Percentiles rank a stretch among this genome's conserved stretches.
phyloP scores from a whole-genome alignment of 2,329 filamentous ascomycete species.

The Didymella keratinophila region DNA sequence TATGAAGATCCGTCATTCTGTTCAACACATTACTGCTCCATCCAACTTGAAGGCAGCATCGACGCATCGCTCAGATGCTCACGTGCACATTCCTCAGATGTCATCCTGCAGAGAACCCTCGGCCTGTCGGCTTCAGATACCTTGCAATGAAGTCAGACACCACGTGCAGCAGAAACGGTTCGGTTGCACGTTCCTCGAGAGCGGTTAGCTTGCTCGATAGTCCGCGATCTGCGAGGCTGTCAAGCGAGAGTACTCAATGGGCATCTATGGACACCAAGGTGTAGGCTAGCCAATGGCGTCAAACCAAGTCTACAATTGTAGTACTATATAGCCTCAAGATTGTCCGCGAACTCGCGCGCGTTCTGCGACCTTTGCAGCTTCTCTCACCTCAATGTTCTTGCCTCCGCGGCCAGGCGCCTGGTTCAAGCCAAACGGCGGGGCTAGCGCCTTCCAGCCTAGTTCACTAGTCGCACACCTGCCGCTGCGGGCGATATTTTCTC shows the following conservation, averaged over 20 bases:
- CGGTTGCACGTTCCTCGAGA: constrained; percentile 25
- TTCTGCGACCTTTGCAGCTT: constrained; percentile 1
- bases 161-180: constrained; percentile 26
- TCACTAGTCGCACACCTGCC: constrained; percentile 23
- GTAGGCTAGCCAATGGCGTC: constrained; percentile 10
- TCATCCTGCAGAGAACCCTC: constrained; percentile 5
- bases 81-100: constrained; percentile 1
- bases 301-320: background rate
- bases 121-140: constrained; percentile 10
- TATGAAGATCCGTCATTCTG: too few species aligned
- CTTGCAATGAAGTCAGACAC: constrained; percentile 8
- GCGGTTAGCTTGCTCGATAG: constrained; percentile 28
- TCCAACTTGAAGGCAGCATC: background rate
- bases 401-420: constrained; percentile 9
- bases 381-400: constrained; percentile 4
- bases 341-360: constrained; percentile 1
- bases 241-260: constrained; percentile 26
- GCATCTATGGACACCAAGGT: constrained; percentile 18
- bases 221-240: constrained; percentile 23
- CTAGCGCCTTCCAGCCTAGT: constrained; percentile 25
- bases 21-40: background rate
- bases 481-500: constrained; percentile 33
- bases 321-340: constrained; percentile 11
- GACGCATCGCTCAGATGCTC: background rate
- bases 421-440: constrained; percentile 14